A percentile compares a stretch with the other conserved stretches of the same genome.
Evolutionary conservation across 2,329 filamentous ascomycete species (phyloP).

Genomic region (Cercospora beticola): DNA sequence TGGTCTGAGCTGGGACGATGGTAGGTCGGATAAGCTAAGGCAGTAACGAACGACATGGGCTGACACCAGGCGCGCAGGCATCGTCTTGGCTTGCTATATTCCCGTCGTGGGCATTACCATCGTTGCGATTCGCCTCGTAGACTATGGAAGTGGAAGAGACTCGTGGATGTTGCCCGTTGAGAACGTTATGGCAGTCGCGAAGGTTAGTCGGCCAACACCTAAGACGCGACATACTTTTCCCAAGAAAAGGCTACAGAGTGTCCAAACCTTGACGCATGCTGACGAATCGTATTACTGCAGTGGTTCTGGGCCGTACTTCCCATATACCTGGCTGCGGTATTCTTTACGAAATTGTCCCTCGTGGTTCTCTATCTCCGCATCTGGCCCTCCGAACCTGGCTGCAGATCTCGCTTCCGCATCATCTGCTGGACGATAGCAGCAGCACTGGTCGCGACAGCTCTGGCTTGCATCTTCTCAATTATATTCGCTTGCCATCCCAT

Average conservation of each 20-base stretch:
- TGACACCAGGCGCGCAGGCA: background rate
- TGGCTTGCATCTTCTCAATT: conserved; percentile 11
- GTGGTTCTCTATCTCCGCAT: conserved; percentile 23
- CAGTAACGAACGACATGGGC: background rate
- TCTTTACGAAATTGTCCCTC: conserved; percentile 18
- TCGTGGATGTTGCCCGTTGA: conserved; percentile 12
- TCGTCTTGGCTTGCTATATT: background rate
- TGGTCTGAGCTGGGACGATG: conserved; percentile 17
- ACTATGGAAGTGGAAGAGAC: conserved; percentile 4
- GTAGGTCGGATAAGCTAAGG: background rate
- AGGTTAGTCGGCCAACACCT: background rate
- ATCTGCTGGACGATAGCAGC: conserved; percentile 11
- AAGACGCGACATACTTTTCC: background rate
- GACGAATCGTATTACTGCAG: background rate
- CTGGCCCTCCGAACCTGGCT: background rate
- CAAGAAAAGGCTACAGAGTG: background rate
- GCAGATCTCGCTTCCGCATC: conserved; percentile 11
- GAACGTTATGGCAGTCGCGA: conserved; percentile 2
- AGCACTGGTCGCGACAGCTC: conserved; percentile 1
- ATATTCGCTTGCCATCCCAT: conserved; percentile 20
- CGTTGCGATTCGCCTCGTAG: background rate
- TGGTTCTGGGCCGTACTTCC: conserved; percentile 22
- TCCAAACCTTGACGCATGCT: background rate
- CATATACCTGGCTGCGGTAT: conserved; percentile 18
- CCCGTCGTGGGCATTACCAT: conserved; percentile 11